A percentile compares a stretch with the other conserved stretches of the same genome.
Conservation (phyloP, 805 yeast genomes). For the Lipomyces chichibuensis region DNA sequence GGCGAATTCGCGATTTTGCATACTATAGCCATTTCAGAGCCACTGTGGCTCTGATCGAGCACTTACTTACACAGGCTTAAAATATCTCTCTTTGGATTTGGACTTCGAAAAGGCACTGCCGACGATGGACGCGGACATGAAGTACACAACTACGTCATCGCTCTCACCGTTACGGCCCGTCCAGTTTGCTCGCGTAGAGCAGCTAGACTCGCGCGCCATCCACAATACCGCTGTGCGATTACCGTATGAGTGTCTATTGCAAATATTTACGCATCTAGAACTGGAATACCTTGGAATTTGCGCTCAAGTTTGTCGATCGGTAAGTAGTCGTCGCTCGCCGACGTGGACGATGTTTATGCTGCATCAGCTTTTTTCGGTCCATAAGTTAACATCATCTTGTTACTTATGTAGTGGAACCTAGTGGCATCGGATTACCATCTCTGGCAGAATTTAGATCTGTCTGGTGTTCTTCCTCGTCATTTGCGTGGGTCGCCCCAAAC, state of each 20-base stretch:
- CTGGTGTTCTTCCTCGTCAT: slow-evolving; percentile 3
- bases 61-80: background rate
- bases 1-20: no score
- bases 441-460: slow-evolving; percentile 8
- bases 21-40: background rate
- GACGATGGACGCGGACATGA: background rate
- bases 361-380: background rate
- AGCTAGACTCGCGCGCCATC: background rate
- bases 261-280: slow-evolving; percentile 9
- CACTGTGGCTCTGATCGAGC: background rate
- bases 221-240: slow-evolving; percentile 1
- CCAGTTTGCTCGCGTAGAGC: background rate
- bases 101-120: background rate
- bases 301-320: slow-evolving; percentile 19
- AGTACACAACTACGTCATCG: background rate
- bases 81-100: background rate
- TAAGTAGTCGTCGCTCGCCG: slow-evolving; percentile 3
- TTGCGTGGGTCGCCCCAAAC: background rate
- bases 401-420: slow-evolving; percentile 11
- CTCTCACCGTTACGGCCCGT: background rate
- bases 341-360: background rate
- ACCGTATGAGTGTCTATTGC: slow-evolving; percentile 21
- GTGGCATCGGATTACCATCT: slow-evolving; percentile 9
- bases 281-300: slow-evolving; percentile 5
- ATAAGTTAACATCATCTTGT: background rate